Evolutionary conservation across 2,329 filamentous ascomycete species (phyloP), one percentile per base, ranked within the genome.

Genomic region (Colletotrichum sp.): DNA sequence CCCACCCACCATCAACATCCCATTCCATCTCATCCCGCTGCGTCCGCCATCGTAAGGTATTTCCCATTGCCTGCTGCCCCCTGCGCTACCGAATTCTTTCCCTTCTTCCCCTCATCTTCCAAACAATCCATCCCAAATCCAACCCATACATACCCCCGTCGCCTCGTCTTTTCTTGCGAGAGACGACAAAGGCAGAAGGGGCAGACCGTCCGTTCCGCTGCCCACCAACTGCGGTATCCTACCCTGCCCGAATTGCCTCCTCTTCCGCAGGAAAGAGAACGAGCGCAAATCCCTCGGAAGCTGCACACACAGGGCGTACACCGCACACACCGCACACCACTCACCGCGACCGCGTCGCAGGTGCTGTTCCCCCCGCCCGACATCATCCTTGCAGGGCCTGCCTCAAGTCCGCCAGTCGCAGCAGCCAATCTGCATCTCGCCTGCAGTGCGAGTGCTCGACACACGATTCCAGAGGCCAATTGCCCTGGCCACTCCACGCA

Each of bases 11-110:
- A 68, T 68, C 65, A 25, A 68, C 44, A 36, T 57, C 48, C 65
- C 48, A 57, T 68, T 57, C 65, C 48, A 68, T 69, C 70, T 68
- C 57, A 64, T 75, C 74, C 73, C 70, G 59, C 70, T 48, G 59
- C 71, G 70, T 69, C 70, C 70, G 64, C 74, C 70, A 60, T 68
- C 48, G 59, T 73, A 68, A 75, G 70, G 63, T 75, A 75, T 75
- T 72, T 63, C 39, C 69, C 36, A 71, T 19, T 74, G 36, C 34
- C 22, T 28, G 15, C 59, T 55, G 22, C 27, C 64, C 39, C 64
- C 69, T 68, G 63, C 72, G 59, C 57, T 68, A 65, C 57, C 64
- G 66, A 59, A 52, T 48, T 64, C 36, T 57, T 30, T 30, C 48
- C 65, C 34, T 69, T 70, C 28, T 65, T 60, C 27, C 55, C 64